Evolutionary conservation across 148 eudicot species (phyloP).

Genomic region (Gaultheria prostrata): DNA sequence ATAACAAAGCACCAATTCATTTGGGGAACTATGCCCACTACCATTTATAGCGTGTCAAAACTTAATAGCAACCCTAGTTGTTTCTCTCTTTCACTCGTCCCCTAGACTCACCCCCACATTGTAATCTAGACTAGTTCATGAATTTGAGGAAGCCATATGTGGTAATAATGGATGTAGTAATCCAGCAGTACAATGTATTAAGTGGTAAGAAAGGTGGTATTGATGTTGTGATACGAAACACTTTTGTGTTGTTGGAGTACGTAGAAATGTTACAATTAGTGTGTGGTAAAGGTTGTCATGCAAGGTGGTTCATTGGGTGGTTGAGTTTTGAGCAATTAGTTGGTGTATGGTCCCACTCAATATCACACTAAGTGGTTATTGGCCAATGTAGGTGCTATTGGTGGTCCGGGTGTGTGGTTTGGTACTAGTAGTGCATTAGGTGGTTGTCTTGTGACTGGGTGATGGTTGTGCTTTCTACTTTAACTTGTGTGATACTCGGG

Average conservation of each 20-base stretch:
- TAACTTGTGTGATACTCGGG: background rate
- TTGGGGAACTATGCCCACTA: background rate
- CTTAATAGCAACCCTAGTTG: background rate
- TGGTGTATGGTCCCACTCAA: too few species aligned
- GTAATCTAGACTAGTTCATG: background rate
- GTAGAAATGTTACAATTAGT: background rate
- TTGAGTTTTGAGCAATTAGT: background rate
- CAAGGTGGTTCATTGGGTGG: background rate
- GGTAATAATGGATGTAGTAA: background rate
- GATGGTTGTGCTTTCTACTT: background rate
- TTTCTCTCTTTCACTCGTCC: background rate
- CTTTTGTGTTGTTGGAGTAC: background rate
- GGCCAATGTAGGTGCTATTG: background rate
- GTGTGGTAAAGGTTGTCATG: background rate
- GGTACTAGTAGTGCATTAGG: background rate
- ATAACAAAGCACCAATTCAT: background rate
- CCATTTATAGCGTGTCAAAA: background rate
- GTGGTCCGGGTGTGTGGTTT: background rate
- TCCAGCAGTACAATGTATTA: background rate
- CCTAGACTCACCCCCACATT: background rate
- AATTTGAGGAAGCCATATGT: background rate
- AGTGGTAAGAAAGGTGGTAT: background rate
- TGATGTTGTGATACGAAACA: background rate
- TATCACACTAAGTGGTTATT: too few species aligned
- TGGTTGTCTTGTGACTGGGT: background rate